Percentiles rank a stretch among this genome's conserved stretches.
These are phyloP conservation scores for Wolfiporia cocos DNA, from an alignment of 1,284 basidiomycete genomes.

Conservation along the genomic window DNA sequence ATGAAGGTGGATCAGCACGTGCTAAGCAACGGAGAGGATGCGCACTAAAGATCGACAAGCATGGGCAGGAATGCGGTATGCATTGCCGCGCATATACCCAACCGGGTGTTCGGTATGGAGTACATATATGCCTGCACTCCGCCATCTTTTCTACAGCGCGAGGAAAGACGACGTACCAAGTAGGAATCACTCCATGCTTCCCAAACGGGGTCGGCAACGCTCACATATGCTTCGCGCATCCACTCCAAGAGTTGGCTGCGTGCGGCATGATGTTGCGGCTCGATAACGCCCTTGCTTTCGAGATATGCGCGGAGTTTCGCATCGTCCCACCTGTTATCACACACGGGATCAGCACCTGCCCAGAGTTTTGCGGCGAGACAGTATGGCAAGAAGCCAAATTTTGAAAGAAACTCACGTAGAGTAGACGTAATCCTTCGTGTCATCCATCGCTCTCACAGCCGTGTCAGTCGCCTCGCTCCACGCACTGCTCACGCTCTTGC, in stretches of 20 bases:
- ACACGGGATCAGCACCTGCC: not conserved
- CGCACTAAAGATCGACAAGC: no score
- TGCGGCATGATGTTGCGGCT: slow-evolving; percentile 56
- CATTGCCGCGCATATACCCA: no score
- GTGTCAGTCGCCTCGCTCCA: slow-evolving; percentile 42
- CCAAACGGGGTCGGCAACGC: slow-evolving; percentile 62
- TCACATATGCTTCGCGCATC: slow-evolving; percentile 67
- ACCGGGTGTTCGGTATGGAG: no score
- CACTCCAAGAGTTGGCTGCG: slow-evolving; percentile 64
- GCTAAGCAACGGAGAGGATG: no score
- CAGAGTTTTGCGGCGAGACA: not conserved
- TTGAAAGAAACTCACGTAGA: slow-evolving; percentile 45
- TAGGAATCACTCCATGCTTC: slow-evolving; percentile 83
- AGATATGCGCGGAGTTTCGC: slow-evolving; percentile 66
- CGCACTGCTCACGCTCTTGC: slow-evolving; percentile 33
- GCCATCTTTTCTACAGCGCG: no score
- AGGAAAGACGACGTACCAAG: slow-evolving; percentile 45
- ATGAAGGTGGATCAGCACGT: slow-evolving; percentile 4
- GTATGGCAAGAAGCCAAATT: no score
- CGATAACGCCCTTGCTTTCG: slow-evolving; percentile 66
- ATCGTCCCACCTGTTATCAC: slow-evolving; percentile 61
- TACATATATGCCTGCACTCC: no score
- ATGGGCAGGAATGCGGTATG: no score
- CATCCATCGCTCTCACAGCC: slow-evolving; percentile 56
- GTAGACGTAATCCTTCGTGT: slow-evolving; percentile 82